phyloP scores from a whole-genome alignment of 2,329 filamentous ascomycete genomes.

The Paecilomyces formosus region DNA sequence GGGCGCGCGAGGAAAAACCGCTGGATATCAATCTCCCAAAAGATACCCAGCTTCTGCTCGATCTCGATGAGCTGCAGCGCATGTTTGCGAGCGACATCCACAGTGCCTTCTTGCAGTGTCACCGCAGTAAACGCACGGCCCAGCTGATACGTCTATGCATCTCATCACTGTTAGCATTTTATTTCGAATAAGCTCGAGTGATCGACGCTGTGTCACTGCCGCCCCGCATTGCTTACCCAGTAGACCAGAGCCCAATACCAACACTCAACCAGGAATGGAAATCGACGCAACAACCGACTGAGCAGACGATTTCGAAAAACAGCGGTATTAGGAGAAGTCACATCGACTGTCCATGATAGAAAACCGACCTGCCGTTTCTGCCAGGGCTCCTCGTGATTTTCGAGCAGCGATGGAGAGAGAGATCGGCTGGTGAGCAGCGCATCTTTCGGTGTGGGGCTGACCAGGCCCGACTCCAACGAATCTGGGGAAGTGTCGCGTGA shows the following conservation, averaged over 20 bases:
- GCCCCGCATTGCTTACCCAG: slow-evolving; percentile 51
- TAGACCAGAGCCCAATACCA: slow-evolving; percentile 75
- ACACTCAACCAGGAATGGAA: slow-evolving; percentile 66
- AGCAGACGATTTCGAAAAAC: slow-evolving; percentile 54
- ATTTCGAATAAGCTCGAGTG: neutral
- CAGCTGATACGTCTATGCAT: slow-evolving; percentile 61
- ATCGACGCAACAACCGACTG: slow-evolving; percentile 57
- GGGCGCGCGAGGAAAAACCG: slow-evolving; percentile 48
- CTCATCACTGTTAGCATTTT: slow-evolving; percentile 4
- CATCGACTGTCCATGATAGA: slow-evolving; percentile 38
- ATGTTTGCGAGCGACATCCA: slow-evolving; percentile 60
- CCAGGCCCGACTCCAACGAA: slow-evolving; percentile 33
- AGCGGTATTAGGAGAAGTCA: slow-evolving; percentile 55
- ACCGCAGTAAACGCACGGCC: slow-evolving; percentile 65
- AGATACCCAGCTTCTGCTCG: slow-evolving; percentile 59
- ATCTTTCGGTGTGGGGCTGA: slow-evolving; percentile 28
- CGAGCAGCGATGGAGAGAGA: slow-evolving; percentile 35
- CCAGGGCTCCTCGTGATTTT: slow-evolving; percentile 41
- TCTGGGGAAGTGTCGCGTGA: slow-evolving; percentile 25
- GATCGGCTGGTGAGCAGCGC: slow-evolving; percentile 24
- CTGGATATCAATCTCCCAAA: slow-evolving; percentile 59
- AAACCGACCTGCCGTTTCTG: slow-evolving; percentile 43
- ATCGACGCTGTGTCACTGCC: neutral
- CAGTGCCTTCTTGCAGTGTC: slow-evolving; percentile 59
- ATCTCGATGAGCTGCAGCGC: slow-evolving; percentile 60